Base-by-base conservation (phyloP, 1,284 basidiomycete species). In the Coniophora puteana region DNA sequence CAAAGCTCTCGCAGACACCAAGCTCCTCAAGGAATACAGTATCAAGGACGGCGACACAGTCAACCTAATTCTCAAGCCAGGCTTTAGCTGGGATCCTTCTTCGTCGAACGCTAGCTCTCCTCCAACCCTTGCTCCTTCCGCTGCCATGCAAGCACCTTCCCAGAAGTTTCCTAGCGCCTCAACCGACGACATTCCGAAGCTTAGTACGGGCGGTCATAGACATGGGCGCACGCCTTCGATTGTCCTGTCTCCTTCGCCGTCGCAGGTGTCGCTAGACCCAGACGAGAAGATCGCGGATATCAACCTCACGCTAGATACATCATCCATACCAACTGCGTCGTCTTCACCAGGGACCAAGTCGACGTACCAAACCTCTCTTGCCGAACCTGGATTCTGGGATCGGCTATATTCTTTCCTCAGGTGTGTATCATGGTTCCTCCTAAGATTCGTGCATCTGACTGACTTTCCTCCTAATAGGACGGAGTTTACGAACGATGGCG, bases 1-100 rank as follows among this genome's bases (percentile, higher is more conserved):
- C 44, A 97, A 97, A 62, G 91, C 87, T 1, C 76, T 96, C 47
- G 82, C 79, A 18, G 93, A 95, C 66, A 69, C 66, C 28, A 93
- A 93, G 61, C 76, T 97, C 5, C 67, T 96, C 30, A 83, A 85
- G 58, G 93, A 96, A 60, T 97, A 95, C 68, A 78, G 69, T 51
- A 74, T 94, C 52, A 79, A 82, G 53, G 76, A 83, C 53, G 88
- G 86, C 12, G 81, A 88, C 47, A 84, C 80, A 20, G 69, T 95
- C 51, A 92, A 86, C 60, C 71, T 97, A 35, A 83, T 93, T 71
- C 66, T 89, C 57, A 93, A 91, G 59, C 78, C 89, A 4, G 83
- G 83, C 22, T 72, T 74, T 47, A 68, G 76, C 23, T 85, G 83
- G 82, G 76, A 85, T 51, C 73, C 80, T 29, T 57, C 70, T 21